Evolutionary conservation across 192 early-diverging fungal genomes (phyloP), one percentile per base, ranked within the genome.

Genomic region (Backusella macrospora): DNA sequence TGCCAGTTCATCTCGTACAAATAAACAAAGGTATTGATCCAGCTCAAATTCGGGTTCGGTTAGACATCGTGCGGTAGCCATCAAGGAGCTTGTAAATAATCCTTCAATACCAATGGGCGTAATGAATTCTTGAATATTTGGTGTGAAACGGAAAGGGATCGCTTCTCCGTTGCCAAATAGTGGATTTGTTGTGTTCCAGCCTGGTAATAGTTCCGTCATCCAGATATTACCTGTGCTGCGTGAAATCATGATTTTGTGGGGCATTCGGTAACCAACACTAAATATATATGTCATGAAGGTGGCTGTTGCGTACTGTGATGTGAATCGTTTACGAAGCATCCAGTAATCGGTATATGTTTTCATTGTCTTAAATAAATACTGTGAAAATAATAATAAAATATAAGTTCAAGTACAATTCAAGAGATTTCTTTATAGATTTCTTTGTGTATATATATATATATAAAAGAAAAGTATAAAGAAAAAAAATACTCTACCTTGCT

Each of bases 91-190:
- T 23, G 91, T 90, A 71, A 99, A 96, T 8, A 95, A 87, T 10
- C 98, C 97, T 68, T 99, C 98, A 6, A 99, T 86, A 5, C 97
- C 96, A 64, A 93, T 89, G 23, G 92, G 92, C 5, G 94, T 96
- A 49, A 99, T 92, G 81, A 99, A 99, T 43, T 92, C 82, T 86
- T 98, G 96, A 65, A 99, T 92, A 81, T 95, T 97, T 7, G 97
- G 98, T 8, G 98, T 99, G 80, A 99, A 89, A 9, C 98, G 89
- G 92, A 99, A 99, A 3, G 97, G 98, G 18, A 99, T 94, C 1
- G 92, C 80, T 79, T 99, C 98, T 21, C 84, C 86, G 76, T 86
- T 92, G 68, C 89, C 89, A 65, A 88, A 87, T 6, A 84, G 73
- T 1, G 88, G 86, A 5, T 76, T 80, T 26, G 72, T 63, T 9